Conservation (phyloP, 2,329 filamentous ascomycete genomes). For the Pseudogymnoascus sp. region DNA sequence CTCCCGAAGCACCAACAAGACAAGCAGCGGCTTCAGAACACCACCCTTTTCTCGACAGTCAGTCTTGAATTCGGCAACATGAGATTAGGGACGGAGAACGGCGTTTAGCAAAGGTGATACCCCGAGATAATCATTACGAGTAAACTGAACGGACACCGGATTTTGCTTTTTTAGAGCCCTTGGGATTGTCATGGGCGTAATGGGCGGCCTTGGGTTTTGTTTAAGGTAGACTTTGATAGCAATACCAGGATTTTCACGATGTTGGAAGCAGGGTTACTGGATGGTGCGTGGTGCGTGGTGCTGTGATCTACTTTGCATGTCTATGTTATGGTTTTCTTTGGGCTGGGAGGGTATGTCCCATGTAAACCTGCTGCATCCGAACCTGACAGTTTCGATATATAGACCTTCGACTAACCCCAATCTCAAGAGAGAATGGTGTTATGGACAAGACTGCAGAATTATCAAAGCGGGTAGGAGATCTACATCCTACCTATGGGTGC, state of each 20-base stretch:
- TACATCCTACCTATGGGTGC: too few relatives aligned
- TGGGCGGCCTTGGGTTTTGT: not conserved
- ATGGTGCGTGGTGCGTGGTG: not conserved
- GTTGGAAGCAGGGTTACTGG: not conserved
- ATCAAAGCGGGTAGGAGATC: too few relatives aligned
- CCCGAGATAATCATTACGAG: constrained; percentile 6
- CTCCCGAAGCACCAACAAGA: not conserved
- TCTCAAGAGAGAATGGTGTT: too few relatives aligned
- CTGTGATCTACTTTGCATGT: not conserved
- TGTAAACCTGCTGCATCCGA: not conserved
- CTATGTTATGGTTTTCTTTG: not conserved
- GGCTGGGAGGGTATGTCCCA: not conserved
- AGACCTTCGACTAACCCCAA: too few relatives aligned
- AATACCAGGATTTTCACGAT: not conserved
- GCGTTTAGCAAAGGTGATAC: constrained; percentile 6
- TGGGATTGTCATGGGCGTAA: not conserved
- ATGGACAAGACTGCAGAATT: too few relatives aligned
- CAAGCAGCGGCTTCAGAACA: not conserved
- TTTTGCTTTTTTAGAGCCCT: constrained; percentile 5
- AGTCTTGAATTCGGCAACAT: not conserved
- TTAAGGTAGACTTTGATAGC: not conserved
- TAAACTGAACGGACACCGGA: constrained; percentile 2
- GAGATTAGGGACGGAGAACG: not conserved
- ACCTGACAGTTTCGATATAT: too few relatives aligned
- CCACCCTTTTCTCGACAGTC: not conserved